phyloP scores from a whole-genome alignment of 169 alveolate genomes.

The Theileria parva region DNA sequence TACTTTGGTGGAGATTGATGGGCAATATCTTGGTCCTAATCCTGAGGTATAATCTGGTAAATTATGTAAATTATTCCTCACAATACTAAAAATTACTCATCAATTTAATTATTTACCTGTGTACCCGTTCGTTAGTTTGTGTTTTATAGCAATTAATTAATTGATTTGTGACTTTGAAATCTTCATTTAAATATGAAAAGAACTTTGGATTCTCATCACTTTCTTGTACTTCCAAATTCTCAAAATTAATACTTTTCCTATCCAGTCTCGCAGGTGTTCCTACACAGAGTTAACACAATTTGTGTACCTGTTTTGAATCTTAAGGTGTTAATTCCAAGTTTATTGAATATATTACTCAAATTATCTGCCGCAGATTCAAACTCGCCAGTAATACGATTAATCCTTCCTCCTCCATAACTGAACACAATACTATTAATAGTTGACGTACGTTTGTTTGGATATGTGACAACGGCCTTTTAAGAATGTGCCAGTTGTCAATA shows the following conservation, averaged over 20 bases:
- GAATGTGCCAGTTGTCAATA: slow-evolving; percentile 91
- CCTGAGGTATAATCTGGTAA: slow-evolving; percentile 79
- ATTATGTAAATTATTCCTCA: slow-evolving; percentile 59
- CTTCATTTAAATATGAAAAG: slow-evolving; percentile 79
- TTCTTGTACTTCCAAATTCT: slow-evolving; percentile 78
- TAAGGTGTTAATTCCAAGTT: slow-evolving; percentile 33
- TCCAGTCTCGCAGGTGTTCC: slow-evolving; percentile 92
- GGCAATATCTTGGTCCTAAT: slow-evolving; percentile 92
- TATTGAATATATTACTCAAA: slow-evolving; percentile 56
- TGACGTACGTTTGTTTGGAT: slow-evolving; percentile 72
- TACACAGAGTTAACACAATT: slow-evolving; percentile 43
- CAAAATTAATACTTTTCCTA: slow-evolving; percentile 76
- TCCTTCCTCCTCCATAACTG: slow-evolving; percentile 73
- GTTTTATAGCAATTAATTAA: slow-evolving; percentile 81
- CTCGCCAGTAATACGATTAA: slow-evolving; percentile 59
- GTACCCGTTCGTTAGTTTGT: slow-evolving; percentile 80
- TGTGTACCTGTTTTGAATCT: slow-evolving; percentile 66
- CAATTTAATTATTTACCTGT: slow-evolving; percentile 58
- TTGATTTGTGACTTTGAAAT: slow-evolving; percentile 30
- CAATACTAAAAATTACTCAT: slow-evolving; percentile 32
- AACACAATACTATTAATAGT: not conserved
- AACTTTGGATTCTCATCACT: slow-evolving; percentile 80
- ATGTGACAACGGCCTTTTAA: slow-evolving; percentile 84
- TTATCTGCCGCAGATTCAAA: slow-evolving; percentile 69
- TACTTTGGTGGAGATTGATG: slow-evolving; percentile 85